Evolutionary conservation across 2,329 filamentous ascomycete genomes (phyloP).

Genomic region (Botrytis sinoallii): DNA sequence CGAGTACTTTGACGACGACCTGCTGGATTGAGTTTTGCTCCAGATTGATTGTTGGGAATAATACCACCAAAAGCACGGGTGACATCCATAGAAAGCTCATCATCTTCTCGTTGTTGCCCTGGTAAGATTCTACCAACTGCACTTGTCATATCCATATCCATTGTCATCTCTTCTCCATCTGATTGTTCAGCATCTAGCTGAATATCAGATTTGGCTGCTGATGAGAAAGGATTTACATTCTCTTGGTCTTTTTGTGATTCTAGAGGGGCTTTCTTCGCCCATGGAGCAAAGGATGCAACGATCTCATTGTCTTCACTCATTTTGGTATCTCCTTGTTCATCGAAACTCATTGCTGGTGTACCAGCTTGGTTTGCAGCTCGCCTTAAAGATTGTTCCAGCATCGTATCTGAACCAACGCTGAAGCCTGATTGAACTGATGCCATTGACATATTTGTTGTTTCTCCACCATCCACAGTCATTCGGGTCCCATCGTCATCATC

Average conservation of each 20-base stretch:
- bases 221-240: constrained; percentile 47
- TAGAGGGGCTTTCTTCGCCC: constrained; percentile 56
- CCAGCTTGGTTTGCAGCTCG: constrained; percentile 73
- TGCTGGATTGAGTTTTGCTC: constrained; percentile 36
- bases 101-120: constrained; percentile 36
- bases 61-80: constrained; percentile 81
- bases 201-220: constrained; percentile 27
- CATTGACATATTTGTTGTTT: constrained; percentile 67
- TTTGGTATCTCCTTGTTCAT: constrained; percentile 51
- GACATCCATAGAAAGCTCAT: constrained; percentile 86
- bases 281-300: constrained; percentile 71
- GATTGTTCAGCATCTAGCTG: constrained; percentile 30
- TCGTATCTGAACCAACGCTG: constrained; percentile 64
- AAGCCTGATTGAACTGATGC: constrained; percentile 58
- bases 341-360: constrained; percentile 64
- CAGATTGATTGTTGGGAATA: constrained; percentile 41
- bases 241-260: constrained; percentile 45
- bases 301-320: constrained; percentile 59
- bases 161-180: constrained; percentile 45
- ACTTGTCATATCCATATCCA: constrained; percentile 57
- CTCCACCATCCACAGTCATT: constrained; percentile 70
- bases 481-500: constrained; percentile 70
- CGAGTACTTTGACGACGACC: constrained; percentile 39
- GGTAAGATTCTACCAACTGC: constrained; percentile 52
- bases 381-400: constrained; percentile 73